Conservation (phyloP, 2,329 filamentous ascomycete genomes). For the Byssoonygena ceratinophila region DNA sequence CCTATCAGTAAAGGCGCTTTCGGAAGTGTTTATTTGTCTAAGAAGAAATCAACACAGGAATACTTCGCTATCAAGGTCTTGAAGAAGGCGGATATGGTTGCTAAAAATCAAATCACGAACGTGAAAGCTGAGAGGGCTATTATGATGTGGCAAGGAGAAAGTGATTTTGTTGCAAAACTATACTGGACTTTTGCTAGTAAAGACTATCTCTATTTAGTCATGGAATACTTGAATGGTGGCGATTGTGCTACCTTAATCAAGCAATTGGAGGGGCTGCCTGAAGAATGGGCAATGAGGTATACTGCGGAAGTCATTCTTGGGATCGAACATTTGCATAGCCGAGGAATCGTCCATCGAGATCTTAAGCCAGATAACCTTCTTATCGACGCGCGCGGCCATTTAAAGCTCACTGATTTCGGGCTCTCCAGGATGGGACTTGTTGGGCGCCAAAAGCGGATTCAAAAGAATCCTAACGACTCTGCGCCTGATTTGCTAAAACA, state of each 20-base stretch:
- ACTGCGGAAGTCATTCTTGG: slow-evolving; percentile 93
- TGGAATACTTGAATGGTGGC: slow-evolving; percentile 97
- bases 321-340: slow-evolving; percentile 86
- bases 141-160: slow-evolving; percentile 99
- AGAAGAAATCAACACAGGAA: slow-evolving; percentile 96
- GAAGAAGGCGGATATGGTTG: slow-evolving; percentile 99
- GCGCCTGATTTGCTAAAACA: slow-evolving; percentile 87
- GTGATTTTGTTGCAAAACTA: slow-evolving; percentile 95
- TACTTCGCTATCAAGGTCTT: slow-evolving; percentile 98
- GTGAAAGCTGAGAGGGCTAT: slow-evolving; percentile 97
- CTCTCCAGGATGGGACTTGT: slow-evolving; percentile 94
- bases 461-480: slow-evolving; percentile 68
- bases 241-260: slow-evolving; percentile 97
- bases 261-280: slow-evolving; percentile 76
- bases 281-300: slow-evolving; percentile 98
- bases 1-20: slow-evolving; percentile 98
- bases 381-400: slow-evolving; percentile 90
- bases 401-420: slow-evolving; percentile 96
- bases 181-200: slow-evolving; percentile 99
- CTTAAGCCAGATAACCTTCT: slow-evolving; percentile 94
- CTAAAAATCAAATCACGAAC: slow-evolving; percentile 98
- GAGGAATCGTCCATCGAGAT: slow-evolving; percentile 92
- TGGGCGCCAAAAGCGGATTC: slow-evolving; percentile 85
- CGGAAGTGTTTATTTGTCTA: slow-evolving; percentile 92
- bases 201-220: slow-evolving; percentile 94